These are phyloP conservation scores for Yarrowia sp. DNA, from an alignment of 805 yeast species.

Conservation along the genomic window DNA sequence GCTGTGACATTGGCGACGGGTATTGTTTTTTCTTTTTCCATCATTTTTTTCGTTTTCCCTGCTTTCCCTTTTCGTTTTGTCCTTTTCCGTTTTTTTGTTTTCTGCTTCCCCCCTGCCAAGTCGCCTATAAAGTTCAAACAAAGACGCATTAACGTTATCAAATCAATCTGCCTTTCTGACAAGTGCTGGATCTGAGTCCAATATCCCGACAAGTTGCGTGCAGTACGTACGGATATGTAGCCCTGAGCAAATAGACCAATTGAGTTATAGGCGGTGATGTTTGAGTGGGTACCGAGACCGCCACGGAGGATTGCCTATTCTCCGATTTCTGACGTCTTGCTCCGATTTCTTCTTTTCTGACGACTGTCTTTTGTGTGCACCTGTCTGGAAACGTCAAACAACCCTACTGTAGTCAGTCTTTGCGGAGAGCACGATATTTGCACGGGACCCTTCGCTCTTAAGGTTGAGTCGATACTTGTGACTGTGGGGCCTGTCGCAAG, in stretches of 20 bases:
- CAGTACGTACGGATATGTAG: not conserved
- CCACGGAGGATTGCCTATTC: too few species aligned
- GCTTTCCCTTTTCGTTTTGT: not conserved
- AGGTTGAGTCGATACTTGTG: not conserved
- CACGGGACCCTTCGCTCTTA: not conserved
- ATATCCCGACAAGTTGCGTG: not conserved
- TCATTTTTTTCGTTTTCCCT: not conserved
- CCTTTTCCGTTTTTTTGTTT: not conserved
- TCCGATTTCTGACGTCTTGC: too few species aligned
- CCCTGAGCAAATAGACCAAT: not conserved
- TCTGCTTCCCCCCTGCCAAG: conserved; percentile 6
- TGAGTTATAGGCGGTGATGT: not conserved
- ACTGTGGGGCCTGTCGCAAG: not conserved
- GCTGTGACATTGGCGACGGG: not conserved
- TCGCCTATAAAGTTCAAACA: not conserved
- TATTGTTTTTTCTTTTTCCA: too few species aligned
- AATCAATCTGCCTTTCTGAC: not conserved
- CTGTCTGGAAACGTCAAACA: not conserved
- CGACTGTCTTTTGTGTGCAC: too few species aligned
- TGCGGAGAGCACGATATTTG: too few species aligned
- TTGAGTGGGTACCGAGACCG: too few species aligned
- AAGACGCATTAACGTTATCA: conserved; percentile 3
- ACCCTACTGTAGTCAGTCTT: not conserved
- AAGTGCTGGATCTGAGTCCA: not conserved
- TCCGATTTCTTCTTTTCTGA: too few species aligned